Conservation (phyloP, 495 filamentous ascomycete species). For the Podospora comata region DNA sequence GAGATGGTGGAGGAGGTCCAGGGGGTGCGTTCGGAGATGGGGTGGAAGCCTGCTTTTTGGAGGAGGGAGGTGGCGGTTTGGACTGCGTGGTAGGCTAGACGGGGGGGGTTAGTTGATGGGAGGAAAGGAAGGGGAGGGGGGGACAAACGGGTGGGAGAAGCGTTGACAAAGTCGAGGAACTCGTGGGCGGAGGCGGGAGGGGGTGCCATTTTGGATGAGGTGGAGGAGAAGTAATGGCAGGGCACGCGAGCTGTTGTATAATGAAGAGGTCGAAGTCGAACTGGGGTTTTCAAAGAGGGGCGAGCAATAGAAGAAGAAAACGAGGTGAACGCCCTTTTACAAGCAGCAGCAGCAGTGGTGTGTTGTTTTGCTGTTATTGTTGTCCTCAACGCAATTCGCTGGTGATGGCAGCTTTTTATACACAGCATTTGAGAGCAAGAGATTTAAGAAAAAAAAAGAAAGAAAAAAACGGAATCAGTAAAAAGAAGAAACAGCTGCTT, state of each 20-base stretch:
- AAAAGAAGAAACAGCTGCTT: no score
- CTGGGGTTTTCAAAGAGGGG: neutral
- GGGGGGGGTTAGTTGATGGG: neutral
- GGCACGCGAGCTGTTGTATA: neutral
- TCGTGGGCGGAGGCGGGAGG: constrained; percentile 63
- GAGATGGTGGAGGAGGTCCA: constrained; percentile 71
- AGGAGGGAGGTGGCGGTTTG: constrained; percentile 70
- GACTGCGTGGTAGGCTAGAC: constrained; percentile 89
- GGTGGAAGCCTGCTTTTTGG: constrained; percentile 75
- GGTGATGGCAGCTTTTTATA: neutral
- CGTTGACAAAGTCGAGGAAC: constrained; percentile 91
- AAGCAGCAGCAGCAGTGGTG: neutral
- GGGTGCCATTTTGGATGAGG: constrained; percentile 51
- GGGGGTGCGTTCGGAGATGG: constrained; percentile 86
- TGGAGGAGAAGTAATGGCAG: constrained; percentile 4
- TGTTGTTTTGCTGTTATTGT: neutral
- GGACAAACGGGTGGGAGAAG: constrained; percentile 83
- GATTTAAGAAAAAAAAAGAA: neutral
- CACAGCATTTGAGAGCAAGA: neutral
- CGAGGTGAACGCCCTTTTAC: neutral
- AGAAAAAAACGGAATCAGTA: neutral
- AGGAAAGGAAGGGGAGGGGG: neutral
- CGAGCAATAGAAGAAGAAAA: neutral
- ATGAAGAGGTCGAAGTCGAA: neutral
- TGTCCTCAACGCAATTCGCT: neutral